These are phyloP conservation scores for Coemansia sp. DNA, from an alignment of 371 early-diverging fungal genomes.

Conservation along the genomic window DNA sequence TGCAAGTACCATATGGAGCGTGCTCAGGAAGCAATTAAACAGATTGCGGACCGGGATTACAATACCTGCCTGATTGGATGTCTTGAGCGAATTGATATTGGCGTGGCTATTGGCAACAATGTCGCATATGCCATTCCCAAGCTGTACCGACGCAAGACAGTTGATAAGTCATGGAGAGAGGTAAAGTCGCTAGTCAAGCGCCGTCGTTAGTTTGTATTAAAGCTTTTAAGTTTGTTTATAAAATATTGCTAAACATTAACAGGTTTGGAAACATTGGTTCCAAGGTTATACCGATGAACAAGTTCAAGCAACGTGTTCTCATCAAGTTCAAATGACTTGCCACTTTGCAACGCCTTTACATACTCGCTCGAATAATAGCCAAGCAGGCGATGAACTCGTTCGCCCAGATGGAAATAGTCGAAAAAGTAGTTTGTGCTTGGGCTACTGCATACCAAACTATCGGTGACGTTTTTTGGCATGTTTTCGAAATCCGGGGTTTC, in stretches of 20 bases:
- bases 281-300: neutral
- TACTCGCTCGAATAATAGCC: slow-evolving; percentile 23
- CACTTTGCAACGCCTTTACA: neutral
- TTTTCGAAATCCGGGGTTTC: slow-evolving; percentile 2
- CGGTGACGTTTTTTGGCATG: neutral
- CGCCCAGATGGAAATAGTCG: slow-evolving; percentile 23
- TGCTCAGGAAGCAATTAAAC: slow-evolving; percentile 10
- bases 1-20: neutral
- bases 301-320: slow-evolving; percentile 12
- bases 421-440: slow-evolving; percentile 31
- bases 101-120: slow-evolving; percentile 42
- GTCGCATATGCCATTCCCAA: slow-evolving; percentile 17
- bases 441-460: slow-evolving; percentile 5
- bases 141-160: slow-evolving; percentile 20
- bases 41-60: slow-evolving; percentile 22
- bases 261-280: neutral
- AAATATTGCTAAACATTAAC: neutral
- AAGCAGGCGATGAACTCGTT: slow-evolving; percentile 28
- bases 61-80: slow-evolving; percentile 27
- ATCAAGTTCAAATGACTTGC: slow-evolving; percentile 3
- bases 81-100: slow-evolving; percentile 32
- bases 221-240: neutral
- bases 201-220: neutral
- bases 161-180: neutral
- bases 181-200: slow-evolving; percentile 4